Evolutionary conservation across 2,329 filamentous ascomycete genomes (phyloP), one percentile per base, ranked within the genome.

Genomic region (Simplicillium aogashimaense): DNA sequence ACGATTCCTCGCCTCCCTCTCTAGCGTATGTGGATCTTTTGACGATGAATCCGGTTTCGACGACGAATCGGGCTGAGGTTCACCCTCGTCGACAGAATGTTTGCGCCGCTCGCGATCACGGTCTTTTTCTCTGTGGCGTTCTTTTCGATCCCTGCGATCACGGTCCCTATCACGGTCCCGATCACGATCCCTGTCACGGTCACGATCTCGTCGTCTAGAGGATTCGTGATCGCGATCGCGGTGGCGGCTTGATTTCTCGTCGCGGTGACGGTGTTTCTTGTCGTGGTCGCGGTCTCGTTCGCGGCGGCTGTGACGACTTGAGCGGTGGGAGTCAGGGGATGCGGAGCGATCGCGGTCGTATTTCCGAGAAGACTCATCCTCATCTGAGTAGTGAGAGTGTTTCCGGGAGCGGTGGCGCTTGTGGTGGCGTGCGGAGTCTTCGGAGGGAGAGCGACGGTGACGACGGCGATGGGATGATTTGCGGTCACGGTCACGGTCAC

Each of bases 1-100:
- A 35, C 79, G 69, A 51, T 82, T 73, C 13, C 78, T 66, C 11
- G 74, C 75, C 53, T 84, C 81, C 16, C 82, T 76, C 57, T 86
- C 82, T 0, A 80, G 65, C 2, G 81, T 81, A 56, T 85, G 81
- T n/a, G 76, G 69, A 47, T 83, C 78, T 43, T 66, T 68, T 31
- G 48, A 33, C 20, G 47, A 50, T 34, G 38, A 45, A 15, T 40
- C 42, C 42, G 56, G 4, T 61, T 61, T 2, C 52, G 47, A 35
- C 57, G 50, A n/a, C n/a, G n/a, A n/a, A n/a, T n/a, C n/a, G n/a
- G n/a, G n/a, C n/a, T n/a, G n/a, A n/a, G n/a, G n/a, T n/a, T 25
- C 20, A 25, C 9, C 20, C 5, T 25, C 20, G 20, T 25, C 20
- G 20, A 25, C 9, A 9, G 20, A 25, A 36, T 56, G 13, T 15